Percentiles rank a stretch among this genome's conserved stretches.
Conservation (phyloP, 371 early-diverging fungal genomes). For the Apophysomyces trapeziformis region DNA sequence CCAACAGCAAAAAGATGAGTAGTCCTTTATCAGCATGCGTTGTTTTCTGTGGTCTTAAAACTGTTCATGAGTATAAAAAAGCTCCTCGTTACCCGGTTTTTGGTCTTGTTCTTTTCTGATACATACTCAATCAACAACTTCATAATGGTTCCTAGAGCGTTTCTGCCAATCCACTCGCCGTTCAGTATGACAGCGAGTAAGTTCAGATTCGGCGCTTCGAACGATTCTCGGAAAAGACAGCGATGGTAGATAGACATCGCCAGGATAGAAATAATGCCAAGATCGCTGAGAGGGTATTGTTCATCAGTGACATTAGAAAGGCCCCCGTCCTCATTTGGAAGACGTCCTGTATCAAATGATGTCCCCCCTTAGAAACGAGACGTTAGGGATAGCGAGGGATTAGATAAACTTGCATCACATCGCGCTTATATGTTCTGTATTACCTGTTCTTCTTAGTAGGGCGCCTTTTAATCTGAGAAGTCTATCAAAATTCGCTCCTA, state of each 20-base stretch:
- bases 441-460: background rate
- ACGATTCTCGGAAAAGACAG: background rate
- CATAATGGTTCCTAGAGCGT: slow-evolving; percentile 15
- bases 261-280: slow-evolving; percentile 16
- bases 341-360: background rate
- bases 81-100: too few relatives aligned
- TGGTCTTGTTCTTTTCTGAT: too few relatives aligned
- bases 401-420: too few relatives aligned
- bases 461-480: slow-evolving; percentile 5
- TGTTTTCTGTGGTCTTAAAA: slow-evolving; percentile 1
- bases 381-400: too few relatives aligned
- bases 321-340: background rate
- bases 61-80: too few relatives aligned
- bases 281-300: slow-evolving; percentile 13
- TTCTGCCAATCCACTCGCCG: slow-evolving; percentile 19
- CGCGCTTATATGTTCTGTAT: background rate
- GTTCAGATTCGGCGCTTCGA: background rate
- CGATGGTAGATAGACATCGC: slow-evolving; percentile 21
- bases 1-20: slow-evolving; percentile 14
- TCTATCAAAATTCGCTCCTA: slow-evolving; percentile 18
- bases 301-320: background rate
- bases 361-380: too few relatives aligned
- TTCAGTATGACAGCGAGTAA: slow-evolving; percentile 14
- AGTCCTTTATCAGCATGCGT: slow-evolving; percentile 18
- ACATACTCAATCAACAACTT: slow-evolving; percentile 16